These are phyloP conservation scores for Pyrenula aspistea DNA, from an alignment of 495 filamentous ascomycete species.

Conservation along the genomic window DNA sequence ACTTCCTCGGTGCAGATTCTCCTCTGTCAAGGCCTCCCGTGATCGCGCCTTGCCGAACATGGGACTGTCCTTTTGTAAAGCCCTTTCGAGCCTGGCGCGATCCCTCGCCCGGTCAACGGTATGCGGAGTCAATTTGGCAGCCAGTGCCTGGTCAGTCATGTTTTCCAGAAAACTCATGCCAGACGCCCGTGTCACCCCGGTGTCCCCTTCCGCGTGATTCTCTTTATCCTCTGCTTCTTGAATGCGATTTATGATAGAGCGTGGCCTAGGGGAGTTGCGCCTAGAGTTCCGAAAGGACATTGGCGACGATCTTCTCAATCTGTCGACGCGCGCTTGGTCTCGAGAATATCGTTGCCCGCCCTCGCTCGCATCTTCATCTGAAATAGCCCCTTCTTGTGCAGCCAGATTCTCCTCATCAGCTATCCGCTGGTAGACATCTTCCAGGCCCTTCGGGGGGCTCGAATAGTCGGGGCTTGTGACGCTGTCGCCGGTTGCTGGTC, in stretches of 20 bases:
- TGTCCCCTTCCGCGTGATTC: constrained; percentile 1
- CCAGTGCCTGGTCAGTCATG: constrained; percentile 17
- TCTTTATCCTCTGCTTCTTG: constrained; percentile 1
- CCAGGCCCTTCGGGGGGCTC: constrained; percentile 29
- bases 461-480: constrained; percentile 13
- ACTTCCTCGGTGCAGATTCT: constrained; percentile 28
- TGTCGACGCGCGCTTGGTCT: constrained; percentile 4
- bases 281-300: not conserved
- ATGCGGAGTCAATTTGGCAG: constrained; percentile 22
- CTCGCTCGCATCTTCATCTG: constrained; percentile 4
- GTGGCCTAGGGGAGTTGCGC: not conserved
- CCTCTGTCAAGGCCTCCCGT: constrained; percentile 25
- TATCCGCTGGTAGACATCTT: constrained; percentile 32
- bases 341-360: not conserved
- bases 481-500: constrained; percentile 13
- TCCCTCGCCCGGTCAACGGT: constrained; percentile 17
- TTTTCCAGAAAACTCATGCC: constrained; percentile 20
- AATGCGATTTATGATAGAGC: not conserved
- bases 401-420: constrained; percentile 29
- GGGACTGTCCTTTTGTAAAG: constrained; percentile 28
- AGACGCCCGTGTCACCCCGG: constrained; percentile 6
- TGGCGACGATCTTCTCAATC: not conserved
- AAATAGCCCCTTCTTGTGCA: constrained; percentile 3
- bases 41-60: constrained; percentile 32
- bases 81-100: constrained; percentile 28